Conservation (phyloP, 164 flowering plant genomes). For the Taxillus chinensis region DNA sequence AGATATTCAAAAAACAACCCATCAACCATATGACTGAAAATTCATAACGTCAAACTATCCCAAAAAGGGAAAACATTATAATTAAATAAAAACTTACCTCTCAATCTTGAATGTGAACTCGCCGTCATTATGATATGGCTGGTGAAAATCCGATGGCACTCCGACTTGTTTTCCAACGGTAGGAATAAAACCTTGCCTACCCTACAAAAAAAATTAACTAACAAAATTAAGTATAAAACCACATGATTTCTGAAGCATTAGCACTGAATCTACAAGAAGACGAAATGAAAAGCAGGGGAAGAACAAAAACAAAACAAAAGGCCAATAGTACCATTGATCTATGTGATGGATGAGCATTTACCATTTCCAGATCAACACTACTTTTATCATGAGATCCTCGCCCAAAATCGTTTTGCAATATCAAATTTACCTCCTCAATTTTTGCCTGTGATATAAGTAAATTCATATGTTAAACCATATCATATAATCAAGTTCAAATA, state of each 20-base stretch:
- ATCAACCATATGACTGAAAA: no score
- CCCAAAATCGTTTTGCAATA: constrained; percentile 18
- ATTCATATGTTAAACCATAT: not conserved
- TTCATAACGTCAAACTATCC: no score
- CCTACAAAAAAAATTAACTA: constrained; percentile 21
- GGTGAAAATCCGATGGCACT: constrained; percentile 18
- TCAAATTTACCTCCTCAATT: constrained; percentile 25
- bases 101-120: constrained; percentile 13
- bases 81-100: constrained; percentile 14
- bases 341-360: constrained; percentile 23
- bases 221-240: not conserved
- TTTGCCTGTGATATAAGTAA: constrained; percentile 39
- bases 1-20: no score
- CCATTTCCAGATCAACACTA: constrained; percentile 11
- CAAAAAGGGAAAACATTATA: no score
- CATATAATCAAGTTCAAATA: not conserved
- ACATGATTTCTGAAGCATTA: not conserved
- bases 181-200: constrained; percentile 17
- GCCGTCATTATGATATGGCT: constrained; percentile 10
- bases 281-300: not conserved
- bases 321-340: constrained; percentile 30
- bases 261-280: no score
- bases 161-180: constrained; percentile 18
- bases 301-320: constrained; percentile 11
- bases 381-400: constrained; percentile 18